Base-by-base conservation (phyloP, 768 basidiomycete genomes). In the Krasilnikovozyma curviuscula region DNA sequence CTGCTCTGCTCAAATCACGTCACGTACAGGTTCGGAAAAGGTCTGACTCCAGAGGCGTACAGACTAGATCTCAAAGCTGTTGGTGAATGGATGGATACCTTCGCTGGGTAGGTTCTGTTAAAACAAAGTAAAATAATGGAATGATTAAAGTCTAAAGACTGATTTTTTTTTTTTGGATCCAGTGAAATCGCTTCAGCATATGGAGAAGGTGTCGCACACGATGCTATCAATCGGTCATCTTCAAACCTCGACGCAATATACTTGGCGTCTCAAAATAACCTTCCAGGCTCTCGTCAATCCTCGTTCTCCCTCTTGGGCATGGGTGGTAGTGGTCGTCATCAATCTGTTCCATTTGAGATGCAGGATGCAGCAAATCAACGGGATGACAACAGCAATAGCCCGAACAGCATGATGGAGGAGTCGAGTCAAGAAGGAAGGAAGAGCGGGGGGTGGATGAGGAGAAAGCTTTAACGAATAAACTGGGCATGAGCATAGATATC, bases 1-100 rank as follows among this genome's bases (percentile, higher is more conserved):
- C 63, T 84, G 46, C 63, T 84, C 41, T 84, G 79, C 62, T 77
- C 77, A 21, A 83, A 82, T 64, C 82, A 84, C 56, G 76, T 85
- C 61, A 84, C 81, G 19, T 83, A 83, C 61, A 71, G 82, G 44
- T 84, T 84, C 62, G 81, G 81, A 9, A 84, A 83, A 68, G 82
- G 83, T 50, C 77, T 83, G 75, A 82, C 79, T 71, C 82, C 81
- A 49, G 80, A 81, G 68, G 75, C 78, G 14, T 84, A 85, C 63
- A 69, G 81, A 30, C 69, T 84, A 38, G 77, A 76, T 65, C 66
- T 74, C 69, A 72, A 70, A 49, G 76, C 73, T 51, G 80, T 83
- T 77, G 79, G 78, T 3, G 71, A 79, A 44, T 81, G 83, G 61
- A 78, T 83, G 78, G 82, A 85, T 54, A 77, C 78, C 50, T 83